Base-by-base conservation (phyloP, 2,329 filamentous ascomycete genomes). In the Pseudogymnoascus sp. region DNA sequence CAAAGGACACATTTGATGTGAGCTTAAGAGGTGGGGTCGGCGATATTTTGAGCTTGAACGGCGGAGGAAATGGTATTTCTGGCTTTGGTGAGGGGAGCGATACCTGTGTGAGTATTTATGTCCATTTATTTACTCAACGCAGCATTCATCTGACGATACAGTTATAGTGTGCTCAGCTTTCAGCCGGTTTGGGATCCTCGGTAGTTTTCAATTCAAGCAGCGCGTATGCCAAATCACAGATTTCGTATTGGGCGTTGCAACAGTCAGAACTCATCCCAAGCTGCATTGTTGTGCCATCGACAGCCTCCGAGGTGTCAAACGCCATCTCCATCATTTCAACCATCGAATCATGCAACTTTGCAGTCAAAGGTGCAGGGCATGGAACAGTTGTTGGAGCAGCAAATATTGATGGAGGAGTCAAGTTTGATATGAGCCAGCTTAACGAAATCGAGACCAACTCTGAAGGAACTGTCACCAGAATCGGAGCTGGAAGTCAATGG, bases 281-380 rank as follows among this genome's bases (percentile, higher is more conserved):
- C n/a, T 63, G 62, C 37, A 43, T 62, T 38, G 21, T 63, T 35
- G 33, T 58, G 9, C 62, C 62, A 4, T 40, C 23, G 8, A 49
- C 21, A 14, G n/a, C 62, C 14, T 33, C 61, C 3, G 62, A 63
- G 6, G 60, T 63, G 1, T 62, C 62, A 14, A 37, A 33, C 5
- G 60, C 63, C 5, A 52, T 64, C 23, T 45, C 43, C 25, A 59
- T 62, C 16, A 45, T 64, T 21, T 80, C 67, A 18, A 69, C 81
- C 12, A 43, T 40, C 12, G 21, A 61, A 4, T 33, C 33, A 7
- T 64, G 63, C 16, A 16, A 60, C 41, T 64, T 64, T 38, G 63
- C 63, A 21, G 37, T 64, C 7, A 64, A 45, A 52, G 62, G 62
- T 7, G 21, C 31, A 25, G 35, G 35, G 3, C 63, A 64, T 25